Evolutionary conservation across 257 asterid genomes (phyloP), one percentile per base, ranked within the genome.

Genomic region (Gynochthodes officinalis): DNA sequence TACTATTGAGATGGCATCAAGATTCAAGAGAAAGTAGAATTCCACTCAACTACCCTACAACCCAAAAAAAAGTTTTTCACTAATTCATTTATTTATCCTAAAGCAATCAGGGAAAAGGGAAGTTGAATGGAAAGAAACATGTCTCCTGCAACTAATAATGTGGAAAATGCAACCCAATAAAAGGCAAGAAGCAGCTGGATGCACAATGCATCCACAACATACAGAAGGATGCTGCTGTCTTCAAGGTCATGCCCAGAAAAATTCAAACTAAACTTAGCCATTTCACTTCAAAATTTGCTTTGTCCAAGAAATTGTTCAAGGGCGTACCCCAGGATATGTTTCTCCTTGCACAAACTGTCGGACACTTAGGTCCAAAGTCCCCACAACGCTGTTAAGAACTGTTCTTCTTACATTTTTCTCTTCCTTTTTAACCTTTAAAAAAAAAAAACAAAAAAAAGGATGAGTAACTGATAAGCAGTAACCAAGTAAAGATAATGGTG

Each of bases 351-450:
- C 75, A 78, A 87, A 90, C 70, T 84, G 97, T 65, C 90, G 88
- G 71, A 93, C 74, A 76, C 92, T 87, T 28, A 93, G 80, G 85
- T 93, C 98, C 84, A 90, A 80, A 54, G 98, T 93, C 62, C 98
- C 98, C 77, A 93, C 96, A 25, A 89, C 84, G 79, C 97, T 93
- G 77, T 85, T 93, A 54, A 93, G 84, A 65, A 93, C 96, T 32
- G 96, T 90, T 81, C 98, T 88, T 85, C 97, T 82, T 28, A 85
- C 89, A 84, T 76, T 84, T 85, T 83, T 89, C 77, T 93, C 96
- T 78, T 93, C 95, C 86, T 84, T 88, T 77, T 90, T 93, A 32
- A 86, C 83, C 98, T 93, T n/a, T n/a, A n/a, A n/a, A n/a, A n/a
- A n/a, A n/a, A n/a, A n/a, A 89, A 83, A 85, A 80, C 28, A 55